Evolutionary conservation across 192 early-diverging fungal species (phyloP), one percentile per base, ranked within the genome.

Genomic region (Kickxella alabastrina): DNA sequence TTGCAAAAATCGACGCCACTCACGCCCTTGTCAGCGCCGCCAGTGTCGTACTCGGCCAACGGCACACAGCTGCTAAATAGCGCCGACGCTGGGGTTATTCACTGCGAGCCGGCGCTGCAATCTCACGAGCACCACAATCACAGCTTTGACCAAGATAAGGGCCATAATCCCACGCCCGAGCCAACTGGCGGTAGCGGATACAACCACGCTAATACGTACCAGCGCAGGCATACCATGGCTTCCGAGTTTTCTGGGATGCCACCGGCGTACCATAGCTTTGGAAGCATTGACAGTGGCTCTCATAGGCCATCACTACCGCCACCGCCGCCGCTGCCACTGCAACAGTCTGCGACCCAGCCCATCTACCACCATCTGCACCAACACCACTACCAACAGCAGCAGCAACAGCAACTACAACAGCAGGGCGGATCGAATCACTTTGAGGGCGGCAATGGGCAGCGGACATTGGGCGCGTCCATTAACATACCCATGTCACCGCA

Each of bases 401-500:
- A 26, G 43, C 17, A 43, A 40, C 17, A 24, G 31, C 36, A 22
- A 25, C 34, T 52, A 23, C 42, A 49, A 21, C 52, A 14, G 22
- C 25, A 37, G 36, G 14, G 13, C 37, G 6, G n/a, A n/a, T n/a
- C n/a, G n/a, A n/a, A n/a, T 17, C 39, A 40, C 1, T 27, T 18
- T 15, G 44, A 46, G 28, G 2, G 24, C 1, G 24, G 25, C 2
- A 6, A 22, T 44, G 48, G 45, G 12, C 38, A 51, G 28, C 53
- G 50, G 22, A 24, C 54, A 10, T 36, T 48, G 17, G 24, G 49
- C n/a, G 66, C 53, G 3, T 61, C 70, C 9, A 74, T 74, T 18
- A 74, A 66, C 43, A 74, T 74, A 14, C 70, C 70, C 42, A 74
- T 65, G 49, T 74, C 70, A 31, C 70, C 70, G 13, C 70, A 58